Conservation (phyloP, 169 alveolate species). For the Plasmodium gaboni region DNA sequence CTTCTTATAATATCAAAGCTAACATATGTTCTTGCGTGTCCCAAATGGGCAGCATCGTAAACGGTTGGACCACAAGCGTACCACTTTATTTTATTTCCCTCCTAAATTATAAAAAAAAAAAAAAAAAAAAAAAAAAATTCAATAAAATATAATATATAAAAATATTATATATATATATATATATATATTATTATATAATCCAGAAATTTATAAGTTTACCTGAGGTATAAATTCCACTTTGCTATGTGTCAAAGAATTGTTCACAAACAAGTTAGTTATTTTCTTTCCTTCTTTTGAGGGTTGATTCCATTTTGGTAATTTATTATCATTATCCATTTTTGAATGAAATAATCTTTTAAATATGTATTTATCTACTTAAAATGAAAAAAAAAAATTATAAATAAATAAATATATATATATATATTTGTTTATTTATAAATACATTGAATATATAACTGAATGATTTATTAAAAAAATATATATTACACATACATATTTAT, state of each 20-base stretch:
- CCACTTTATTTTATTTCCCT: slow-evolving; percentile 91
- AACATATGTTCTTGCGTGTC: slow-evolving; percentile 99
- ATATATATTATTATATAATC: background rate
- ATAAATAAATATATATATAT: no score
- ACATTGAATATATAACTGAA: no score
- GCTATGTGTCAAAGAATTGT: slow-evolving; percentile 82
- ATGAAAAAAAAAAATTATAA: background rate
- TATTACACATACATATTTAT: no score
- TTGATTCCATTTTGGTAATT: slow-evolving; percentile 80
- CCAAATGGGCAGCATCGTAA: slow-evolving; percentile 98
- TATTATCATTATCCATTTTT: slow-evolving; percentile 45
- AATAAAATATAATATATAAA: background rate
- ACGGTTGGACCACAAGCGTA: slow-evolving; percentile 97
- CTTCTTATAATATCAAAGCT: slow-evolving; percentile 96
- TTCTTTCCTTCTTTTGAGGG: slow-evolving; percentile 83
- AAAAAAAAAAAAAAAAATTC: background rate
- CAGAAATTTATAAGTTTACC: slow-evolving; percentile 55
- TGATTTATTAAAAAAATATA: no score
- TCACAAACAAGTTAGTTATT: slow-evolving; percentile 79
- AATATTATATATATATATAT: slow-evolving; percentile 3
- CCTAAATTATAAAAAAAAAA: slow-evolving; percentile 50
- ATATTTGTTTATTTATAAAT: no score
- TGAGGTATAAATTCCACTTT: slow-evolving; percentile 88
- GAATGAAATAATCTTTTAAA: slow-evolving; percentile 20
- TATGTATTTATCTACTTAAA: slow-evolving; percentile 21